Evolutionary conservation across 2,329 filamentous ascomycete species (phyloP).

Genomic region (Monosporascus sp.): DNA sequence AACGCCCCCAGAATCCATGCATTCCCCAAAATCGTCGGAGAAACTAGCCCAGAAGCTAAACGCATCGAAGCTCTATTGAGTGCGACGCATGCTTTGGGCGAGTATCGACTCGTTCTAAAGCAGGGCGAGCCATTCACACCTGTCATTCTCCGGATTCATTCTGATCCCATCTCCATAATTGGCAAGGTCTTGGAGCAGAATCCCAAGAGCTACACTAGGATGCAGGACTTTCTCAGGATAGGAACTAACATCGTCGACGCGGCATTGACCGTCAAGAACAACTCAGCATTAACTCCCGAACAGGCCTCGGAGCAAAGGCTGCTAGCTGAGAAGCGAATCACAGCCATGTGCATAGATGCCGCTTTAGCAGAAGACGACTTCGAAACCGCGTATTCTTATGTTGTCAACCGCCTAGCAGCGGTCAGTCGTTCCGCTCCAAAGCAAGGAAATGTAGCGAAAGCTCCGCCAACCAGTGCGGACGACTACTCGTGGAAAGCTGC

Average conservation of each 20-base stretch:
- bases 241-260: slow-evolving; percentile 62
- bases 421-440: slow-evolving; percentile 15
- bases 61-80: slow-evolving; percentile 61
- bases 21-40: slow-evolving; percentile 54
- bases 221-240: slow-evolving; percentile 68
- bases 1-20: slow-evolving; percentile 49
- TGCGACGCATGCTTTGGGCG: slow-evolving; percentile 70
- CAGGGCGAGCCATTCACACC: slow-evolving; percentile 77
- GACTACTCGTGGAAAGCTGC: slow-evolving; percentile 76
- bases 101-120: slow-evolving; percentile 73
- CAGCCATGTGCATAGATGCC: slow-evolving; percentile 75
- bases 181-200: slow-evolving; percentile 74
- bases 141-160: slow-evolving; percentile 70
- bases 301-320: slow-evolving; percentile 26
- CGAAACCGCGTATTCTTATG: slow-evolving; percentile 81
- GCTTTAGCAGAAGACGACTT: slow-evolving; percentile 75
- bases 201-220: slow-evolving; percentile 64
- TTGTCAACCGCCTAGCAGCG: slow-evolving; percentile 62
- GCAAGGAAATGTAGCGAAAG: slow-evolving; percentile 20
- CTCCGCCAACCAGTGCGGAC: slow-evolving; percentile 36
- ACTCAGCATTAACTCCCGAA: slow-evolving; percentile 20
- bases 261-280: slow-evolving; percentile 38
- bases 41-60: slow-evolving; percentile 45
- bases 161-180: slow-evolving; percentile 70
- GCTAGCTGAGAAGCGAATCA: slow-evolving; percentile 60